Evolutionary conservation across 306 rosid genomes (phyloP).

Genomic region (Canavalia ensiformis): DNA sequence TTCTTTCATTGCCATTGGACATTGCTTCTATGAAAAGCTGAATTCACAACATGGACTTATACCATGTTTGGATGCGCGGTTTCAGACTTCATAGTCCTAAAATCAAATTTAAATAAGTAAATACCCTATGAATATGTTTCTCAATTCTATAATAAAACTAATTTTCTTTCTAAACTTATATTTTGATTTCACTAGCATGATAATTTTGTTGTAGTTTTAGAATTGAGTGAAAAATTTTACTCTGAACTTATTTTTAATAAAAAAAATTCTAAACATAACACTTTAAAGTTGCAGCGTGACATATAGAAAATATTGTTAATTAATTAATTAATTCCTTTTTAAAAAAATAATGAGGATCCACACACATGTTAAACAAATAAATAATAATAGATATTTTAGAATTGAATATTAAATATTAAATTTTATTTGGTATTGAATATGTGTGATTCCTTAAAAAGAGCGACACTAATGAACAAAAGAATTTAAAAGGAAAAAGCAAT

Average conservation of each 20-base stretch:
- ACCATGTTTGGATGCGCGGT: too few species aligned
- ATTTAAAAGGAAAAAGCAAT: conserved; percentile 13
- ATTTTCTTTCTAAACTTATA: too few species aligned
- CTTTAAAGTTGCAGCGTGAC: conserved; percentile 9
- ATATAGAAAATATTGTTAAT: not conserved
- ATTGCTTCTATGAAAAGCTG: not conserved
- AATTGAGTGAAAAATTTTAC: too few species aligned
- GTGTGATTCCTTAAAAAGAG: not conserved
- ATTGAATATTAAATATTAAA: not conserved
- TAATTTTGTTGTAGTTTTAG: too few species aligned
- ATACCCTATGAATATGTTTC: too few species aligned
- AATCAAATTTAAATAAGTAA: too few species aligned
- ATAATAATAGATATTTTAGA: too few species aligned
- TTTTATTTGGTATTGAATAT: not conserved
- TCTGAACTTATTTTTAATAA: too few species aligned
- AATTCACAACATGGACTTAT: not conserved
- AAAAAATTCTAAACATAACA: too few species aligned
- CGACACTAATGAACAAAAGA: not conserved
- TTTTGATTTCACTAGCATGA: too few species aligned
- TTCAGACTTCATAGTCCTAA: too few species aligned
- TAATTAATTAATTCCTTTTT: not conserved
- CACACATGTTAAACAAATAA: not conserved
- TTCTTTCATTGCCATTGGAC: conserved; percentile 17
- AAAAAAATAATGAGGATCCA: not conserved
- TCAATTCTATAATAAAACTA: too few species aligned